Base-by-base conservation (phyloP, 495 filamentous ascomycete genomes). In the Penicillium bialowiezense region DNA sequence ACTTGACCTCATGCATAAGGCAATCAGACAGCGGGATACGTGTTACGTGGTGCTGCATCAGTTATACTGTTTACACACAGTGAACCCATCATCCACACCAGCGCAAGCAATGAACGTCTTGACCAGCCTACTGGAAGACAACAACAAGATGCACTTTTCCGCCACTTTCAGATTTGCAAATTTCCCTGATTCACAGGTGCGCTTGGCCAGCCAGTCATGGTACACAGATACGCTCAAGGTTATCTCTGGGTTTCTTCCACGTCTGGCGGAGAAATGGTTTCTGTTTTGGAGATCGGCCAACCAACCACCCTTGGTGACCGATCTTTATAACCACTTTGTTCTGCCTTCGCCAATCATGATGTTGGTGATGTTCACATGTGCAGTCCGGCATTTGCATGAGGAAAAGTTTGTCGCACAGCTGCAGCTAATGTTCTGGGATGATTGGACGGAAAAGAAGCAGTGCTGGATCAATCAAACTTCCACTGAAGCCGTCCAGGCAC, bases 41-140 rank as follows among this genome's bases (percentile, higher is more conserved):
- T 78, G 87, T 56, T 91, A 86, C 56, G 37, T 90, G 41, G 71
- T 71, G 9, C 58, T 89, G 5, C 88, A 91, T 65, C 86, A 89
- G 51, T 46, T 88, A 1, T 89, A 80, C 59, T 86, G 82, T 58
- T 55, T 78, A 12, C 78, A 74, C 70, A 67, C 65, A 24, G 33
- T 46, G 26, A 50, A 53, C 17, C 18, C 45, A n/a, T 33, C 6
- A 9, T 29, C 39, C 5, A 24, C 49, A 33, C 2, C 35, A 1
- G n/a, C 20, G 13, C 7, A 17, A 10, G 37, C 28, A 20, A 35
- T 42, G 19, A 1, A 19, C 4, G 19, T 14, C 10, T 38, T 50
- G 1, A 9, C 37, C 23, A 45, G 24, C 50, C 47, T 44, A 19
- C 9, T 28, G 38, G 50, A 54, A 19, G 47, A 57, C 34, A 57